Evolutionary conservation across 768 basidiomycete genomes (phyloP).

Genomic region (Brasilioporus rufonigricans): DNA sequence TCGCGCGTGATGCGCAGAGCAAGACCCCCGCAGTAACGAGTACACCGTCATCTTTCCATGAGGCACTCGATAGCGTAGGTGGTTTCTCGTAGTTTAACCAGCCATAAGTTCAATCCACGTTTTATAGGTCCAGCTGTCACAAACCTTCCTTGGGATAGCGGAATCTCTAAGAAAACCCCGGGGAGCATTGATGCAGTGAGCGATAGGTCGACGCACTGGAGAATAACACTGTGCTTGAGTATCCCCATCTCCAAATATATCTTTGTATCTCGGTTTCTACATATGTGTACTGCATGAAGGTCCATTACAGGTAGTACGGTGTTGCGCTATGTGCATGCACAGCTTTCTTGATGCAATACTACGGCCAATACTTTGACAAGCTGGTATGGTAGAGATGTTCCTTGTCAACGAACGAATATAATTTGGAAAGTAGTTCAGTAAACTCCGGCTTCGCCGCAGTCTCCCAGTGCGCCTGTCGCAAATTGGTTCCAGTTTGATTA

Average conservation of each 20-base stretch:
- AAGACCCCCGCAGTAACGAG: slow-evolving; percentile 26
- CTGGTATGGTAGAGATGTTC: slow-evolving; percentile 15
- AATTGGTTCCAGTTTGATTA: neutral
- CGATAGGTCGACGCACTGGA: neutral
- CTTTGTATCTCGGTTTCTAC: neutral
- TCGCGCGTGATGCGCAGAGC: slow-evolving; percentile 47
- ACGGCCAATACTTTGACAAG: slow-evolving; percentile 4
- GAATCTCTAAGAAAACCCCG: slow-evolving; percentile 54
- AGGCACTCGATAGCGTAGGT: slow-evolving; percentile 50
- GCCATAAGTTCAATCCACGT: neutral
- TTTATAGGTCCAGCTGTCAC: slow-evolving; percentile 46
- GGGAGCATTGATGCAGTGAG: slow-evolving; percentile 41
- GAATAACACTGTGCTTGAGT: neutral
- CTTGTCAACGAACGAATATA: slow-evolving; percentile 14
- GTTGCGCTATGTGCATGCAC: too few relatives aligned
- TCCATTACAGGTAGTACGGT: neutral
- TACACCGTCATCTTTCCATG: slow-evolving; percentile 43
- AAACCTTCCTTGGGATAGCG: slow-evolving; percentile 56
- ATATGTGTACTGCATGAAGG: neutral
- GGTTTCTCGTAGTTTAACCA: neutral
- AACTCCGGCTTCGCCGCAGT: slow-evolving; percentile 5
- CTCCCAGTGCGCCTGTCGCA: slow-evolving; percentile 17
- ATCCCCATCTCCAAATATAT: neutral
- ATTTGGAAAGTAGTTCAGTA: neutral
- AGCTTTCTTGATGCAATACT: neutral